phyloP scores from a whole-genome alignment of 495 filamentous ascomycete genomes.

The Annulohypoxylon nitens region DNA sequence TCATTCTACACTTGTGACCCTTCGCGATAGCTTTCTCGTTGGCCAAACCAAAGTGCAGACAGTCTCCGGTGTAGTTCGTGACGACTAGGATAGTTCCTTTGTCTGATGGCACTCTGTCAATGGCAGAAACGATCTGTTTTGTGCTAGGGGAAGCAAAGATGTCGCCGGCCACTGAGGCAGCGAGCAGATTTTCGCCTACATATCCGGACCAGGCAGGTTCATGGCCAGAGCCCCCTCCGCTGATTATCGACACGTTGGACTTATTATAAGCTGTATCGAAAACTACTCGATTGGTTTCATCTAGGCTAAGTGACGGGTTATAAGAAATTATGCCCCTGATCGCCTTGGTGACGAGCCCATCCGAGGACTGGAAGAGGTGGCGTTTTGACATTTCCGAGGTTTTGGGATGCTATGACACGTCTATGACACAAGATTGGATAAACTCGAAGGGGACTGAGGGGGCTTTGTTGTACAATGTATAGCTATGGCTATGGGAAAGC shows the following conservation, averaged over 20 bases:
- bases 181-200: conserved; percentile 71
- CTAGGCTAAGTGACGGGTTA: conserved; percentile 69
- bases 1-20: conserved; percentile 66
- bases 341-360: conserved; percentile 67
- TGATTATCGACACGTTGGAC: conserved; percentile 69
- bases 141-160: conserved; percentile 73
- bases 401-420: conserved; percentile 8
- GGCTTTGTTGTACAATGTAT: neutral
- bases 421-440: conserved; percentile 7
- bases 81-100: conserved; percentile 72
- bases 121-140: conserved; percentile 71
- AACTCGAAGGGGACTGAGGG: neutral
- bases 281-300: conserved; percentile 69
- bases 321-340: conserved; percentile 68
- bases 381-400: conserved; percentile 57
- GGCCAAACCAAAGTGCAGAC: conserved; percentile 73
- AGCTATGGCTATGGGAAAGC: neutral
- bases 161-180: conserved; percentile 70
- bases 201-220: conserved; percentile 75
- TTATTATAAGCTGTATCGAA: conserved; percentile 65
- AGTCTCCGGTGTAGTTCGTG: conserved; percentile 76
- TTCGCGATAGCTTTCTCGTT: conserved; percentile 70
- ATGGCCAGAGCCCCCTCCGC: conserved; percentile 72
- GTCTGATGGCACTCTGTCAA: conserved; percentile 67
- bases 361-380: conserved; percentile 60